Evolutionary conservation across 768 basidiomycete genomes (phyloP).

Genomic region (Mycena metata): DNA sequence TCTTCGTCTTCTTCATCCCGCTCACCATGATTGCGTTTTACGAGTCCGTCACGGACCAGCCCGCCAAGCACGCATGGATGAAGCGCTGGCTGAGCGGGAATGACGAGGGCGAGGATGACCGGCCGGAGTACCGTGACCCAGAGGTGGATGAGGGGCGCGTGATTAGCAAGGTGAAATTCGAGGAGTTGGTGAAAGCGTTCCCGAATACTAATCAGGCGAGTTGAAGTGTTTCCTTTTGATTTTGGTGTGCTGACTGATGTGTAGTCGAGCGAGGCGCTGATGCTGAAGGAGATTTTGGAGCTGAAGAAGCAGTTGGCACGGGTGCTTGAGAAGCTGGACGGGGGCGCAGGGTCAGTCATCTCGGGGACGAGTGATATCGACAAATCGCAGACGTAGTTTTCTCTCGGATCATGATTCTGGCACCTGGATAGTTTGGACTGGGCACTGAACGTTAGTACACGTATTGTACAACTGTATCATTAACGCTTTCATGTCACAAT

Average conservation of each 20-base stretch:
- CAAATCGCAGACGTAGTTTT: constrained; percentile 14
- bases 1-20: constrained; percentile 84
- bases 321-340: constrained; percentile 55
- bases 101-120: constrained; percentile 72
- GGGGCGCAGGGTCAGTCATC: background rate
- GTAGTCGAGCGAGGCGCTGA: constrained; percentile 78
- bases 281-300: constrained; percentile 73
- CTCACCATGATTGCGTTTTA: constrained; percentile 79
- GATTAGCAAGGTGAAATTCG: constrained; percentile 80
- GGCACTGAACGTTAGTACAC: background rate
- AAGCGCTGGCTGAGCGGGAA: constrained; percentile 73
- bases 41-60: constrained; percentile 65
- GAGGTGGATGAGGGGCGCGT: constrained; percentile 70
- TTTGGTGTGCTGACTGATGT: constrained; percentile 16
- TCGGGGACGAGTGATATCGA: background rate
- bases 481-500: background rate
- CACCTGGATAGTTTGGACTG: background rate
- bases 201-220: constrained; percentile 80
- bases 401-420: background rate
- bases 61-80: constrained; percentile 70
- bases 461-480: constrained; percentile 13
- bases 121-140: constrained; percentile 70
- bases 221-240: constrained; percentile 11
- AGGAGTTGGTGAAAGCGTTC: constrained; percentile 76
- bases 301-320: constrained; percentile 63